Percentiles rank a stretch among this genome's conserved stretches.
phyloP scores from a whole-genome alignment of 805 yeast species.

The Saccharomycopsis oosterbeekiorum region DNA sequence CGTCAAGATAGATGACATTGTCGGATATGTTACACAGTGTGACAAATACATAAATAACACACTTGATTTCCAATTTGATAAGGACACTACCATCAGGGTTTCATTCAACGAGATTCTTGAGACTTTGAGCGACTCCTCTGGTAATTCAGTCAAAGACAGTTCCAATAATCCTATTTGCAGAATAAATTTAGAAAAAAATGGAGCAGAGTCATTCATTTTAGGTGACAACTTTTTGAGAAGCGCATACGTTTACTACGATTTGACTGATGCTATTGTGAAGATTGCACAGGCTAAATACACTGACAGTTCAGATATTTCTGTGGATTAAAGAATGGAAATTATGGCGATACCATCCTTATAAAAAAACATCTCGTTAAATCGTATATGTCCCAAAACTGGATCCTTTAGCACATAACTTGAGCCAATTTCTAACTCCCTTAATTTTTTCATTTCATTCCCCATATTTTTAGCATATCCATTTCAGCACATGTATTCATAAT shows the following conservation, averaged over 20 bases:
- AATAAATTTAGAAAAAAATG: slow-evolving; percentile 5
- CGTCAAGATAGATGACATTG: slow-evolving; percentile 19
- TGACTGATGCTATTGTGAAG: slow-evolving; percentile 46
- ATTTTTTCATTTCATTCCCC: too few species aligned
- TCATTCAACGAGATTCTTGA: slow-evolving; percentile 6
- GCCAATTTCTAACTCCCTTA: too few species aligned
- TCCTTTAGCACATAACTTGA: too few species aligned
- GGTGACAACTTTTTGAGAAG: slow-evolving; percentile 37
- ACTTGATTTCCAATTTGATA: slow-evolving; percentile 15
- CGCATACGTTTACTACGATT: slow-evolving; percentile 46
- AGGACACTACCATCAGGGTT: slow-evolving; percentile 1
- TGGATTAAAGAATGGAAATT: background rate
- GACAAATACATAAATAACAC: slow-evolving; percentile 2
- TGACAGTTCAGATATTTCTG: slow-evolving; percentile 18
- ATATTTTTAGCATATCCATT: too few species aligned
- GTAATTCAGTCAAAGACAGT: slow-evolving; percentile 2
- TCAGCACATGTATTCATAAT: too few species aligned
- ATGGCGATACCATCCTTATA: too few species aligned
- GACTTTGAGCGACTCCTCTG: slow-evolving; percentile 5
- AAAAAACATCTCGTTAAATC: too few species aligned
- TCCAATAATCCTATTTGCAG: slow-evolving; percentile 13
- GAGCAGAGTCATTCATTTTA: slow-evolving; percentile 22
- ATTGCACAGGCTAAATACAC: slow-evolving; percentile 38
- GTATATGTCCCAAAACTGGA: too few species aligned
- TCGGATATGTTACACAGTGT: slow-evolving; percentile 15